phyloP scores from a whole-genome alignment of 2,329 filamentous ascomycete genomes.

The Simplicillium aogashimaense region DNA sequence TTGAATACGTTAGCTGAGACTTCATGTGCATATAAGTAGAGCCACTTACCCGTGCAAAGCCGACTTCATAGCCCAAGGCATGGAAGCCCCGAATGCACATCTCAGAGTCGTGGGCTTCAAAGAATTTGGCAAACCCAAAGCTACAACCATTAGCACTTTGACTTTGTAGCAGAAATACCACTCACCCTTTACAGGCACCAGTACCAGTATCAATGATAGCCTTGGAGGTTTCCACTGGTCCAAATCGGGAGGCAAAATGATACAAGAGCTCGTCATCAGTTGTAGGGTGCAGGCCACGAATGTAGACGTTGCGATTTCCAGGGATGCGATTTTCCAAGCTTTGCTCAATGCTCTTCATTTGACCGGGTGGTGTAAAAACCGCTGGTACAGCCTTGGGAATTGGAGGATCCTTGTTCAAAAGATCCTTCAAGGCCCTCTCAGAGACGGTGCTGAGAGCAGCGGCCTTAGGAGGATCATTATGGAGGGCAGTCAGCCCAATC shows the following conservation, averaged over 20 bases:
- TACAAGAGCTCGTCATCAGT: slow-evolving; percentile 87
- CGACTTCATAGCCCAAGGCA: slow-evolving; percentile 90
- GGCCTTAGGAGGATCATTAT: slow-evolving; percentile 32
- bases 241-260: slow-evolving; percentile 77
- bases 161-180: too few relatives aligned
- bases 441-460: slow-evolving; percentile 21
- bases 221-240: slow-evolving; percentile 91
- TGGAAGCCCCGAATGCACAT: slow-evolving; percentile 95
- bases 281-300: slow-evolving; percentile 87
- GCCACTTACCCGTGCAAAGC: slow-evolving; percentile 73
- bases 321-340: slow-evolving; percentile 85
- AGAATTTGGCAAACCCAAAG: slow-evolving; percentile 96
- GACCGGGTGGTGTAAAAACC: slow-evolving; percentile 74
- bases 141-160: slow-evolving; percentile 41
- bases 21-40: slow-evolving; percentile 2
- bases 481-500: slow-evolving; percentile 29
- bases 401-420: slow-evolving; percentile 66
- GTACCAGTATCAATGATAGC: slow-evolving; percentile 94
- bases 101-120: slow-evolving; percentile 77
- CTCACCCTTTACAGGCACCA: slow-evolving; percentile 90
- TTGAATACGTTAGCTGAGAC: slow-evolving; percentile 4
- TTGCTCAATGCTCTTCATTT: slow-evolving; percentile 83
- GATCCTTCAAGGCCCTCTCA: slow-evolving; percentile 48
- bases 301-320: slow-evolving; percentile 96
- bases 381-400: slow-evolving; percentile 87